Percentiles rank a stretch among this genome's conserved stretches.
Evolutionary conservation across 208 protist genomes (phyloP).

Genomic region (Trichomonas vaginalis): DNA sequence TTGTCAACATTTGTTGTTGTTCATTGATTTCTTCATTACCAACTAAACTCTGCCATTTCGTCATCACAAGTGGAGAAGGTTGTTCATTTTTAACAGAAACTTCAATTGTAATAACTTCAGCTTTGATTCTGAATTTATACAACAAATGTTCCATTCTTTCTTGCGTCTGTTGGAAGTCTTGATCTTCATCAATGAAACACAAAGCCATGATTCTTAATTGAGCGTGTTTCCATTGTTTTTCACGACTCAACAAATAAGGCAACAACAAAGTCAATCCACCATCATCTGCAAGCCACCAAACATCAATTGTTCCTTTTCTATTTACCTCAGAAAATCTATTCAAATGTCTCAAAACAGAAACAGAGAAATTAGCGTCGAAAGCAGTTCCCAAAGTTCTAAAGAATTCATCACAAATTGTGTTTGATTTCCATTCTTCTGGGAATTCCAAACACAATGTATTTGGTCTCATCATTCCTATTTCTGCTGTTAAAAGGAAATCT

Average conservation of each 20-base stretch:
- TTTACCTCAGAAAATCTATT: background rate
- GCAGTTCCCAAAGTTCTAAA: background rate
- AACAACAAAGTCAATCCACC: constrained; percentile 25
- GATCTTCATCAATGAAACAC: background rate
- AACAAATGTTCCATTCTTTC: background rate
- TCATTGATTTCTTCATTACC: background rate
- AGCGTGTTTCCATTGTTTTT: background rate
- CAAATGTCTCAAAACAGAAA: background rate
- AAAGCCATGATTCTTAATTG: background rate
- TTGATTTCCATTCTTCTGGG: background rate
- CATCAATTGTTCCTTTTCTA: constrained; percentile 2
- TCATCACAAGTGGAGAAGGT: background rate
- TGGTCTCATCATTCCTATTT: background rate
- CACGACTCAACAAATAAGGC: constrained; percentile 22
- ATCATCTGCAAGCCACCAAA: constrained; percentile 28
- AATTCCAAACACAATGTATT: background rate
- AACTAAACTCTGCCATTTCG: background rate
- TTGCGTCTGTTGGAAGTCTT: background rate
- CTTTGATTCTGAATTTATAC: background rate
- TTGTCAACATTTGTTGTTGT: background rate
- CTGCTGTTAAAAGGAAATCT: background rate
- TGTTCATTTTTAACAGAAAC: background rate
- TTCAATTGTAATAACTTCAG: constrained; percentile 1
- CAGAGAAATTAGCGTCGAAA: background rate
- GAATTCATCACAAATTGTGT: background rate